Evolutionary conservation across 768 basidiomycete species (phyloP).

Genomic region (Trametes coccinea): DNA sequence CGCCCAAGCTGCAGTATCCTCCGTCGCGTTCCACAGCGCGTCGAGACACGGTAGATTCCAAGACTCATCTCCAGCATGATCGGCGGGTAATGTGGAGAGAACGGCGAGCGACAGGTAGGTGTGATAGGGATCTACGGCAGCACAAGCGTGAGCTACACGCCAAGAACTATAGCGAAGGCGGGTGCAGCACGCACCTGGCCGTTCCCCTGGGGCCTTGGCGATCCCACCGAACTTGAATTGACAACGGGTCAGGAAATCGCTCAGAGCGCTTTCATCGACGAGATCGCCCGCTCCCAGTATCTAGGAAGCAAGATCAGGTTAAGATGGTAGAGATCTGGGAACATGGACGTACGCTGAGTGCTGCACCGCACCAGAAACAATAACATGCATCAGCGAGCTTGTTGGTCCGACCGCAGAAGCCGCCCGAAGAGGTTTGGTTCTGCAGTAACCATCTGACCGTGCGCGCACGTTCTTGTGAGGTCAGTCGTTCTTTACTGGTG

Average conservation of each 20-base stretch:
- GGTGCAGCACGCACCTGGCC: slow-evolving; percentile 57
- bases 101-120: slow-evolving; percentile 90
- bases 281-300: slow-evolving; percentile 64
- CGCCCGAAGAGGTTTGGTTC: slow-evolving; percentile 72
- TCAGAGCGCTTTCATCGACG: slow-evolving; percentile 57
- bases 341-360: slow-evolving; percentile 58
- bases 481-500: slow-evolving; percentile 21
- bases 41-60: slow-evolving; percentile 67
- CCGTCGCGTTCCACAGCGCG: slow-evolving; percentile 68
- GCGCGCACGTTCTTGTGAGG: slow-evolving; percentile 43
- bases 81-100: slow-evolving; percentile 58
- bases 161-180: background rate
- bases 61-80: slow-evolving; percentile 31
- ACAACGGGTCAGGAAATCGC: slow-evolving; percentile 66
- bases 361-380: slow-evolving; percentile 92
- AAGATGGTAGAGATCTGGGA: background rate
- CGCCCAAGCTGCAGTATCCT: slow-evolving; percentile 69
- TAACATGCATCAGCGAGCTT: slow-evolving; percentile 94
- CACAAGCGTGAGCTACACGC: background rate
- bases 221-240: slow-evolving; percentile 92
- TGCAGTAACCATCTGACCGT: slow-evolving; percentile 79
- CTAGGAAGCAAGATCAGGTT: slow-evolving; percentile 39
- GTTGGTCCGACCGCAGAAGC: slow-evolving; percentile 85
- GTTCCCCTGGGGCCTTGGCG: slow-evolving; percentile 77
- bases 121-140: slow-evolving; percentile 81